Evolutionary conservation across 1,284 basidiomycete species (phyloP).

Genomic region (Trametes polyzona): DNA sequence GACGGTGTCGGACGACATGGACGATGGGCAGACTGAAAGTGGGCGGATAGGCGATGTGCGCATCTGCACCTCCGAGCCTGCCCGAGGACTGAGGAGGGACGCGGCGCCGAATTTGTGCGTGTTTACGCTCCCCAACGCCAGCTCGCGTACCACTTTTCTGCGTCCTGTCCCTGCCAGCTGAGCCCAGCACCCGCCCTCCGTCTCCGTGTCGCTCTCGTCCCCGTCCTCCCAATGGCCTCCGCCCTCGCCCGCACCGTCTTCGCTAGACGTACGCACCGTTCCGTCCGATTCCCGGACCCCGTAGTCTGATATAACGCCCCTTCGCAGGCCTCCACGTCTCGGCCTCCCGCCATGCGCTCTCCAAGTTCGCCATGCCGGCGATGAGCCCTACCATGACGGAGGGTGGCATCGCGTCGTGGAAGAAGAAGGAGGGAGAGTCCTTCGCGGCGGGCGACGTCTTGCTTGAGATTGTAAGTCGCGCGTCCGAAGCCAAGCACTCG

Average conservation of each 20-base stretch:
- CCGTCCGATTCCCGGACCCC: not conserved
- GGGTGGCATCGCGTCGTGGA: conserved; percentile 97
- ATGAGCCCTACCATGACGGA: conserved; percentile 99
- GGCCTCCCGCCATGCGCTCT: conserved; percentile 75
- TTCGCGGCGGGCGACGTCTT: conserved; percentile 93
- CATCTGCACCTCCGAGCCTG: conserved; percentile 16
- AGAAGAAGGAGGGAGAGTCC: conserved; percentile 93
- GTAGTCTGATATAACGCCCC: conserved; percentile 12
- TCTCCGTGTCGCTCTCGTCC: conserved; percentile 20
- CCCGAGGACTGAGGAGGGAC: conserved; percentile 27
- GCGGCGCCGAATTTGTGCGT: conserved; percentile 32
- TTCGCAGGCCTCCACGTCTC: conserved; percentile 81
- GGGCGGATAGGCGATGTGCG: conserved; percentile 13
- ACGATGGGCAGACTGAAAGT: conserved; percentile 10
- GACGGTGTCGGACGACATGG: conserved; percentile 50
- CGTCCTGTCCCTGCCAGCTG: conserved; percentile 20
- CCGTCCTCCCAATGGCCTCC: conserved; percentile 52
- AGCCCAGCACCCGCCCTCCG: conserved; percentile 21
- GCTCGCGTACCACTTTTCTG: conserved; percentile 25
- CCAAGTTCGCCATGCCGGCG: conserved; percentile 96
- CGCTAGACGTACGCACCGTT: conserved; percentile 58
- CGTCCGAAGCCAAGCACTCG: not conserved
- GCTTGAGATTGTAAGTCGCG: conserved; percentile 81
- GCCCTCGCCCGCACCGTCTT: conserved; percentile 65
- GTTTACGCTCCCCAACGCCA: conserved; percentile 41